These are phyloP conservation scores for Leccinum solheimii DNA, from an alignment of 1,284 basidiomycete genomes.

Conservation along the genomic window DNA sequence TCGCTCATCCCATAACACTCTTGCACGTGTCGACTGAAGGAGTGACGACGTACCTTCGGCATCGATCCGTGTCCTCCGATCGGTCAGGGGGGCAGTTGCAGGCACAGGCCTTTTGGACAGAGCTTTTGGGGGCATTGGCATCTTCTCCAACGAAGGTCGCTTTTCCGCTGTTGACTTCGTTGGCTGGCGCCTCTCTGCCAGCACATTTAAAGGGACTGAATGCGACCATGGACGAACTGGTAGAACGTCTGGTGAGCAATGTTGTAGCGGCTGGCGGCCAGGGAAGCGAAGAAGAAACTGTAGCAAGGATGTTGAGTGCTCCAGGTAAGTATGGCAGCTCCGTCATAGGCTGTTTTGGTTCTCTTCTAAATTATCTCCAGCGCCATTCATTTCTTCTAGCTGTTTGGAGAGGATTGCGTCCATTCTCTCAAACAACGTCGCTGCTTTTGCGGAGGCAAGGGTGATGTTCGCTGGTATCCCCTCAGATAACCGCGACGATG, in stretches of 20 bases:
- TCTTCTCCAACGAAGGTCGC: constrained; percentile 14
- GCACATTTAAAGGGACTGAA: constrained; percentile 25
- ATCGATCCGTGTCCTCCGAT: constrained; percentile 20
- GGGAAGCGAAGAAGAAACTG: constrained; percentile 1
- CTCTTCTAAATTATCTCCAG: constrained; percentile 12
- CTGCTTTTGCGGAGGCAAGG: constrained; percentile 15
- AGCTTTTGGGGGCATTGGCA: constrained; percentile 22
- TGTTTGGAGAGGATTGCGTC: constrained; percentile 20
- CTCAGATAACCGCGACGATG: constrained; percentile 1
- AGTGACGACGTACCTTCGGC: constrained; percentile 32
- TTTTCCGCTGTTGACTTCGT: constrained; percentile 17
- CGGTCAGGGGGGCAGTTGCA: constrained; percentile 7
- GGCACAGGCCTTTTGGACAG: constrained; percentile 24
- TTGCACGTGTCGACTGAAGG: constrained; percentile 44
- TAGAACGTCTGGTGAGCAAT: constrained; percentile 15
- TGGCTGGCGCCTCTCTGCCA: constrained; percentile 17
- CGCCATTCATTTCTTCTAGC: constrained; percentile 22
- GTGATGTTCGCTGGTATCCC: constrained; percentile 14
- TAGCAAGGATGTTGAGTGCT: constrained; percentile 14
- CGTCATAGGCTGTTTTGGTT: neutral
- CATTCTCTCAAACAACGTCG: constrained; percentile 18
- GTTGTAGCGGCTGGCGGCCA: neutral
- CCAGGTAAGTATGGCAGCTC: constrained; percentile 23
- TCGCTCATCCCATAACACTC: constrained; percentile 41
- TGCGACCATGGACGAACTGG: constrained; percentile 24